phyloP scores from a whole-genome alignment of 2,329 filamentous ascomycete genomes.

The Thelonectria discophora region DNA sequence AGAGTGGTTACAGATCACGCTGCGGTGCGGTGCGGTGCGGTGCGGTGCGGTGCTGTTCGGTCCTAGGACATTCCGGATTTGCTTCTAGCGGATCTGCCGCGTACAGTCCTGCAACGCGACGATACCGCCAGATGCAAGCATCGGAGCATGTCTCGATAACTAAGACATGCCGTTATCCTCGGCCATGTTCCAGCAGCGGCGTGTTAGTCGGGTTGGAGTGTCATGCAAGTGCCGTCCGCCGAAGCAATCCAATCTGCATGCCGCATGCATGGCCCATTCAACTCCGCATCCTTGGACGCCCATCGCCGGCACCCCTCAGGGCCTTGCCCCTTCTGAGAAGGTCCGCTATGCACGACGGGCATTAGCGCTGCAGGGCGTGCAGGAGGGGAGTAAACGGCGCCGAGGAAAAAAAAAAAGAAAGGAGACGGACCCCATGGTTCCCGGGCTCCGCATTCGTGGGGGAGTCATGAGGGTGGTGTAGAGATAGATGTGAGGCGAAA shows the following conservation, averaged over 20 bases:
- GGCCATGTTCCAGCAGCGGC: too few species aligned
- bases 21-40: too few species aligned
- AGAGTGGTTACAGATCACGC: too few species aligned
- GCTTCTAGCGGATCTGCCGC: not conserved
- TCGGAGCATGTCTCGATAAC: not conserved
- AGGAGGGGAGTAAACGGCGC: not conserved
- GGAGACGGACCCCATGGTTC: slow-evolving; percentile 12
- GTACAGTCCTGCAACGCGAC: not conserved
- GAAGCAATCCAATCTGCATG: not conserved
- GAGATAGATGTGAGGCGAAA: not conserved
- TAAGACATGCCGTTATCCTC: not conserved
- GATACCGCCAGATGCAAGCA: not conserved
- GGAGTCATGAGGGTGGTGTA: not conserved
- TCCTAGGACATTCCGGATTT: not conserved
- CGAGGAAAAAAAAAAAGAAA: not conserved
- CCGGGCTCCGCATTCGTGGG: slow-evolving; percentile 26
- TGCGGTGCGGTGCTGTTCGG: too few species aligned
- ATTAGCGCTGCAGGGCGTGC: slow-evolving; percentile 19
- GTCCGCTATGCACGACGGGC: slow-evolving; percentile 24
- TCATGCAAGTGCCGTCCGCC: not conserved
- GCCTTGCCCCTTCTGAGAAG: slow-evolving; percentile 20
- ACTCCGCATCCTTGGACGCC: not conserved
- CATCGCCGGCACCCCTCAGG: too few species aligned
- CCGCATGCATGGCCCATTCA: not conserved
- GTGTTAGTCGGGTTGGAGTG: not conserved